Conservation (phyloP, 2,329 filamentous ascomycete species). For the Bretziella fagacearum region DNA sequence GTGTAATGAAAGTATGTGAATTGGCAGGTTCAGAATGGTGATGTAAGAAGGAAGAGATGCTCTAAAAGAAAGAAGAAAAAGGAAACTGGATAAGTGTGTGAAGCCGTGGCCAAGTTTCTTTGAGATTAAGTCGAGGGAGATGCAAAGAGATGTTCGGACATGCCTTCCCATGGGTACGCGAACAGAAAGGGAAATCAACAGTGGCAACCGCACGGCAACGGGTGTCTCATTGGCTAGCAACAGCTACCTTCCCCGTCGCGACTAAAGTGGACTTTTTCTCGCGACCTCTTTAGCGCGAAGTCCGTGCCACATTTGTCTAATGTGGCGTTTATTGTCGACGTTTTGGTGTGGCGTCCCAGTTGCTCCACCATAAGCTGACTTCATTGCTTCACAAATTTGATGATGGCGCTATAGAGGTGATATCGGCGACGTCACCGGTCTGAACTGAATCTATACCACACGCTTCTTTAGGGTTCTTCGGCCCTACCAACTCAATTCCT, state of each 20-base stretch:
- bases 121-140: slow-evolving; percentile 12
- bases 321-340: slow-evolving; percentile 7
- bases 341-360: slow-evolving; percentile 8
- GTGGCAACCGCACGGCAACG: slow-evolving; percentile 41
- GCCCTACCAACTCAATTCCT: too few species aligned
- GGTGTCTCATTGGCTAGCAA: slow-evolving; percentile 26
- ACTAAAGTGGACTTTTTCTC: slow-evolving; percentile 13
- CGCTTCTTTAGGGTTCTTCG: too few species aligned
- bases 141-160: slow-evolving; percentile 14
- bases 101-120: slow-evolving; percentile 13
- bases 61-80: slow-evolving; percentile 9
- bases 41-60: background rate
- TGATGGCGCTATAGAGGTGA: background rate
- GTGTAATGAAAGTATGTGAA: slow-evolving; percentile 4
- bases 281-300: slow-evolving; percentile 2
- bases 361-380: slow-evolving; percentile 8
- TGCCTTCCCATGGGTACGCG: slow-evolving; percentile 15
- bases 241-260: slow-evolving; percentile 10
- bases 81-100: slow-evolving; percentile 10
- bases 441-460: too few species aligned
- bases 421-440: background rate
- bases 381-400: slow-evolving; percentile 12
- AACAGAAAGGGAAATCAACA: slow-evolving; percentile 27
- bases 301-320: slow-evolving; percentile 1
- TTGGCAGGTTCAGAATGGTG: background rate